These are phyloP conservation scores for Cordyceps farinosa DNA, from an alignment of 2,329 filamentous ascomycete genomes.

Conservation along the genomic window DNA sequence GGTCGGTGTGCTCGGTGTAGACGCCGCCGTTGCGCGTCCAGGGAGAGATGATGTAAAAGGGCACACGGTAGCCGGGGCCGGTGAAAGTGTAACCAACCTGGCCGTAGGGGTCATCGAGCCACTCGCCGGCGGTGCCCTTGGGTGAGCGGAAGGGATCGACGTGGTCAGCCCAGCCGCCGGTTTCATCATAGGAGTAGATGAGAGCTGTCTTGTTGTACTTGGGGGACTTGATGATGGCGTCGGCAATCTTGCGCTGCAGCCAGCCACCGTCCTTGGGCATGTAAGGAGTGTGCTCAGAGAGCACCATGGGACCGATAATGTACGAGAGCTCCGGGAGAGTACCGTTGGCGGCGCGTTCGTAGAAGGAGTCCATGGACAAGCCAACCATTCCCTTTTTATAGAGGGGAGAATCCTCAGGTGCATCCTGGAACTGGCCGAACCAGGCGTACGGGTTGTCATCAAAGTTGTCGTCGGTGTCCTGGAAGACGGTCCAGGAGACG, in stretches of 20 bases:
- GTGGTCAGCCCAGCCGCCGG: constrained; percentile 53
- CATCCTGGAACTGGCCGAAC: constrained; percentile 50
- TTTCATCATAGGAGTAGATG: constrained; percentile 45
- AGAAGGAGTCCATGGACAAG: constrained; percentile 47
- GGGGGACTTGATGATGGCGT: constrained; percentile 47
- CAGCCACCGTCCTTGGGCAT: constrained; percentile 51
- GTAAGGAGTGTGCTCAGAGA: constrained; percentile 53
- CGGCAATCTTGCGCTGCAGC: constrained; percentile 50
- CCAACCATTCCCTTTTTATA: constrained; percentile 45
- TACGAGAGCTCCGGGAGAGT: constrained; percentile 50
- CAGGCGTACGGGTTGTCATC: constrained; percentile 53
- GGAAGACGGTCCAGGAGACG: constrained; percentile 49
- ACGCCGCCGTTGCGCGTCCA: constrained; percentile 53
- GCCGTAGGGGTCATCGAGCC: constrained; percentile 43
- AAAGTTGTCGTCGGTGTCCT: constrained; percentile 47
- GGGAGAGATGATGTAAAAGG: constrained; percentile 53
- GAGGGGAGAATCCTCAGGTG: constrained; percentile 37
- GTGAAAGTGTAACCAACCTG: constrained; percentile 36
- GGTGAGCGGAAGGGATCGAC: constrained; percentile 50
- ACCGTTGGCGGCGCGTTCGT: constrained; percentile 46
- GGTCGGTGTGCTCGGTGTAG: constrained; percentile 52
- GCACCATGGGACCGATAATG: constrained; percentile 47
- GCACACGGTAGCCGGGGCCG: constrained; percentile 43
- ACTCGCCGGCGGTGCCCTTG: constrained; percentile 47
- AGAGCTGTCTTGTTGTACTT: constrained; percentile 46